These are phyloP conservation scores for Zea luxurians DNA, from an alignment of 176 grass and related monocot genomes.

Conservation along the genomic window DNA sequence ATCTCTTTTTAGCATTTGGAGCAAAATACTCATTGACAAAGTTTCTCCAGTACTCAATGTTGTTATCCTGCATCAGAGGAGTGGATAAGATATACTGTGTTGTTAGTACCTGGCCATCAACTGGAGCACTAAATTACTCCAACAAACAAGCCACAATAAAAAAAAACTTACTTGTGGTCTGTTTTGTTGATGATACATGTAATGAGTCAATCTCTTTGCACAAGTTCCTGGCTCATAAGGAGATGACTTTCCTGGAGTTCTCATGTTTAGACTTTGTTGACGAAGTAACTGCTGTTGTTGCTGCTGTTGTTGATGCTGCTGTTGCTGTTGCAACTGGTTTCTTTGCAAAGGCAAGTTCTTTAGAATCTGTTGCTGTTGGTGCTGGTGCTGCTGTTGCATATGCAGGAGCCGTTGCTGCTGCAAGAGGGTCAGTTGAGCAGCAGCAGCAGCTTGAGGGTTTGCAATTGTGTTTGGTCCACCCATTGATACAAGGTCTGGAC, in stretches of 20 bases:
- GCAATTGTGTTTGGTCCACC: conserved; percentile 14
- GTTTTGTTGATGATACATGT: conserved; percentile 98
- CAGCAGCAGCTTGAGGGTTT: conserved; percentile 77
- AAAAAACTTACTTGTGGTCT: conserved; percentile 64
- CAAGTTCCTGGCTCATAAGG: conserved; percentile 95
- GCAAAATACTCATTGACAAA: conserved; percentile 95
- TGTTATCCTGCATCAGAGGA: conserved; percentile 72
- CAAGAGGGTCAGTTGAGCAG: conserved; percentile 63
- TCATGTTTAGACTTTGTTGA: conserved; percentile 63
- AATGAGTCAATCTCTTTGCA: conserved; percentile 88
- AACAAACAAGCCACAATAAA: conserved; percentile 20
- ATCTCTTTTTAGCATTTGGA: conserved; percentile 94
- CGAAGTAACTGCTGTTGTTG: conserved; percentile 67
- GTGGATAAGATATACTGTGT: conserved; percentile 21
- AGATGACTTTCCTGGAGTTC: conserved; percentile 55
- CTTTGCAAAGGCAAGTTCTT: conserved; percentile 69
- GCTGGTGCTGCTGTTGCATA: conserved; percentile 58
- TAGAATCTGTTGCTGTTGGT: conserved; percentile 66
- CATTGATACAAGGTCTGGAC: conserved; percentile 30
- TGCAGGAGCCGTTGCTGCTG: conserved; percentile 82
- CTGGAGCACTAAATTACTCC: conserved; percentile 23
- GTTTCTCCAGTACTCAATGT: conserved; percentile 99
- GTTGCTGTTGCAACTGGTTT: conserved; percentile 69
- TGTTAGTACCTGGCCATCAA: conserved; percentile 8
- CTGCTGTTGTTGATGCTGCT: conserved; percentile 40